Evolutionary conservation across 2,329 filamentous ascomycete species (phyloP), one percentile per base, ranked within the genome.

Genomic region (Lachnellula willkommii): DNA sequence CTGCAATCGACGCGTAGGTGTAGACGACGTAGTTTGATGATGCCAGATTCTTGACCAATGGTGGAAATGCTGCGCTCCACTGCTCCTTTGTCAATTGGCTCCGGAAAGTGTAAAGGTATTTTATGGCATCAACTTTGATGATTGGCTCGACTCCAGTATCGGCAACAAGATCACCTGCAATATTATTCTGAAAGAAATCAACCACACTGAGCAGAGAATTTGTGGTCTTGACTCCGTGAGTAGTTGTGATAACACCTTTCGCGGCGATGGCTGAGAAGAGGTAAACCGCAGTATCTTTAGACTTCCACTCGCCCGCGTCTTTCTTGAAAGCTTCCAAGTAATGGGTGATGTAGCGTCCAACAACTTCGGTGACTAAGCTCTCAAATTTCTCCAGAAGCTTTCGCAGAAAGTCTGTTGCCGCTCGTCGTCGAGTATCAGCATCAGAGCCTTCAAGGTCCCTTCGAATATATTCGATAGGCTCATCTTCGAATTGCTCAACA

Each of bases 241-340:
- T 88, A 7, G 90, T 82, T 3, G 94, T 97, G 35, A 93, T 85
- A 35, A 85, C 82, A 53, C 94, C 94, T 75, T 95, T 96, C 42
- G 92, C 90, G 15, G 94, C 94, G 65, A 97, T 90, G 4, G 94
- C 90, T 39, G 94, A 85, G 77, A 95, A 99, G 15, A 99, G 83
- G 68, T 97, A 97, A 56, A 96, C 87, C n/a, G 94, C 94, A 0
- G 93, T 97, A 69, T 99, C 94, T 76, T 99, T 99, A 49, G 91
- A 86, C 73, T 95, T 95, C 94, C 94, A 99, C 71, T 96, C 91
- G 17, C 80, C 75, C 43, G 78, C 77, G 59, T 85, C 78, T 71
- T 88, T 88, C 54, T 84, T 81, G 67, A 91, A 91, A 53, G 88
- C 80, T 37, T 76, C 74, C 28, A 99, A 79, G 70, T 95, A 96